phyloP scores from a whole-genome alignment of 306 rosid genomes.

The Prinsepia uniflora region DNA sequence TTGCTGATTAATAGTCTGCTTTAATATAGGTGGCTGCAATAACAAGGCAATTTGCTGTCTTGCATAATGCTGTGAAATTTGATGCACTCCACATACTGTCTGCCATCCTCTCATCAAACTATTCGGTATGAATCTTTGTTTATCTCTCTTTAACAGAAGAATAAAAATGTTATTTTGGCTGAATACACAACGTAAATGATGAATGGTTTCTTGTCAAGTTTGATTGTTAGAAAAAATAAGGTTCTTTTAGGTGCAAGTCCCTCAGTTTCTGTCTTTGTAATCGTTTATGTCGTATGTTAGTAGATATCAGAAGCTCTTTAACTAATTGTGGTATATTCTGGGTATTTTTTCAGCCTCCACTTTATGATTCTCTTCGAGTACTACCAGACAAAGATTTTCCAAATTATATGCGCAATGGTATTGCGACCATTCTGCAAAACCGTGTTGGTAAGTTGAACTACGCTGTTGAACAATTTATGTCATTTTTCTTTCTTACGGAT shows the following conservation, averaged over 20 bases:
- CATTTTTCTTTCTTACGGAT: not conserved
- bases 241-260: constrained; percentile 11
- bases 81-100: constrained; percentile 74
- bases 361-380: constrained; percentile 44
- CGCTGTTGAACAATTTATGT: constrained; percentile 13
- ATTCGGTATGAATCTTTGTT: constrained; percentile 46
- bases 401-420: constrained; percentile 59
- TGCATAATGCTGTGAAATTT: constrained; percentile 72
- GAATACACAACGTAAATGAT: constrained; percentile 11
- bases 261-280: constrained; percentile 4
- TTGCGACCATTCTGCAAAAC: constrained; percentile 74
- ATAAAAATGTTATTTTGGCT: not conserved
- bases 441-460: constrained; percentile 67
- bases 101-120: constrained; percentile 51
- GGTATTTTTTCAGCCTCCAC: constrained; percentile 45
- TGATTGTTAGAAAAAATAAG: constrained; percentile 12
- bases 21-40: constrained; percentile 50
- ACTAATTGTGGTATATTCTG: constrained; percentile 22
- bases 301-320: not conserved
- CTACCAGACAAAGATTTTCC: constrained; percentile 55
- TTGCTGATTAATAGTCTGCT: not conserved
- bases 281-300: not conserved
- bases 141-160: not conserved
- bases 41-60: constrained; percentile 70
- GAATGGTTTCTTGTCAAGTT: not conserved